Percentiles rank a stretch among this genome's conserved stretches.
phyloP scores from a whole-genome alignment of 345 rosid species.

The Odontarrhena argentea region DNA sequence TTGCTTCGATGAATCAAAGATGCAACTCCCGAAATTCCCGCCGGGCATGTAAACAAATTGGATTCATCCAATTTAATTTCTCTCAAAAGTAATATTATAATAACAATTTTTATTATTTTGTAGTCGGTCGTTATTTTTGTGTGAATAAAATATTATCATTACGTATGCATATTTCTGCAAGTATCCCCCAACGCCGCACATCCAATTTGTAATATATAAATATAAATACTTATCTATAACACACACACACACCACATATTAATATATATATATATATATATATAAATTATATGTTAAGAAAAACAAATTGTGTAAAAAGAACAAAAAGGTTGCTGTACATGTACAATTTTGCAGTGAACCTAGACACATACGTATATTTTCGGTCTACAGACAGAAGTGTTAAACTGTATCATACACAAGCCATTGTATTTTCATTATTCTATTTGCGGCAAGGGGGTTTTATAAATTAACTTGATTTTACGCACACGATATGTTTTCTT shows the following conservation, averaged over 20 bases:
- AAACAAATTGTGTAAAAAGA: constrained; percentile 6
- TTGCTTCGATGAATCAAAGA: constrained; percentile 30
- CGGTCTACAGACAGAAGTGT: constrained; percentile 14
- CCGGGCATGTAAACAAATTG: constrained; percentile 30
- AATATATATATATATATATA: not conserved
- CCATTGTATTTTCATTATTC: constrained; percentile 12
- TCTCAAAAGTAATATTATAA: constrained; percentile 8
- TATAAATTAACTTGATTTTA: not conserved
- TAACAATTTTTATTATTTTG: not conserved
- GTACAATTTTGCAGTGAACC: constrained; percentile 20
- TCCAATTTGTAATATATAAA: constrained; percentile 2
- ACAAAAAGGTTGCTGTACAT: constrained; percentile 13
- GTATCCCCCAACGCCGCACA: constrained; percentile 10
- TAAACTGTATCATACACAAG: constrained; percentile 22
- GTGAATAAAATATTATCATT: not conserved
- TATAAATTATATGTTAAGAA: not conserved
- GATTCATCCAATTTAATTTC: constrained; percentile 29
- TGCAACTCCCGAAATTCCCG: constrained; percentile 45
- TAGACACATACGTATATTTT: constrained; percentile 22
- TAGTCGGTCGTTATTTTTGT: constrained; percentile 21
- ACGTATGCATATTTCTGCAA: constrained; percentile 25
- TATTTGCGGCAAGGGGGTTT: constrained; percentile 25
- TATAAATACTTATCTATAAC: constrained; percentile 20
- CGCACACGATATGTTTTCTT: not conserved
- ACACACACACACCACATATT: constrained; percentile 9